Conservation (phyloP, 192 early-diverging fungal genomes). For the Backusella psychrophila region DNA sequence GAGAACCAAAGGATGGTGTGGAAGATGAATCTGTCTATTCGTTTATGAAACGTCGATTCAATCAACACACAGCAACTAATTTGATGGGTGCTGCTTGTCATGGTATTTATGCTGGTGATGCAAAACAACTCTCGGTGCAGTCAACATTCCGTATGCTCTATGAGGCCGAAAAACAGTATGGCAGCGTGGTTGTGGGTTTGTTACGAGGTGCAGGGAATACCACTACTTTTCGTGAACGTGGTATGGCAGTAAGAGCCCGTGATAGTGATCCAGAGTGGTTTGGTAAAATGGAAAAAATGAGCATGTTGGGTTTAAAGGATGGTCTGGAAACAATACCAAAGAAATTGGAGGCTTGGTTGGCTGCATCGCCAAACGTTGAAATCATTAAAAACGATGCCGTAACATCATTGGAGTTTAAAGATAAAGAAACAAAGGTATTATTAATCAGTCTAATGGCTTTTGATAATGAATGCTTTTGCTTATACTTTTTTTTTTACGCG, state of each 20-base stretch:
- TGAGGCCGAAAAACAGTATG: constrained; percentile 60
- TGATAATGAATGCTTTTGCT: neutral
- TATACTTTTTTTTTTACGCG: neutral
- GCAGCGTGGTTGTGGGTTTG: constrained; percentile 49
- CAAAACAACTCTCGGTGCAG: constrained; percentile 71
- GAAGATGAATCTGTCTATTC: constrained; percentile 81
- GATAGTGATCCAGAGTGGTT: constrained; percentile 54
- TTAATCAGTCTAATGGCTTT: neutral
- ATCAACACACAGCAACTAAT: constrained; percentile 67
- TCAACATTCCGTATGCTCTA: constrained; percentile 73
- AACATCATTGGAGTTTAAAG: constrained; percentile 35
- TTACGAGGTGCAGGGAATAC: constrained; percentile 7
- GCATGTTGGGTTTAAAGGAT: constrained; percentile 79
- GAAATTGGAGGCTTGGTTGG: constrained; percentile 52
- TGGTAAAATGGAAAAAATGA: constrained; percentile 51
- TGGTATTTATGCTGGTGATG: constrained; percentile 91
- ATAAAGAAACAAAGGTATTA: constrained; percentile 39
- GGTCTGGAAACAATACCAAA: constrained; percentile 73
- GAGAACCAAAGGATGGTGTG: neutral
- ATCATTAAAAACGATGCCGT: constrained; percentile 48
- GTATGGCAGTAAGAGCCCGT: constrained; percentile 29
- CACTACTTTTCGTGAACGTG: constrained; percentile 35
- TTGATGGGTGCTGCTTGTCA: constrained; percentile 86
- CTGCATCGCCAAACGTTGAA: constrained; percentile 53
- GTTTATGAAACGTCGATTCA: constrained; percentile 83